phyloP scores from a whole-genome alignment of 768 basidiomycete species.

The Naganishia kalamii region DNA sequence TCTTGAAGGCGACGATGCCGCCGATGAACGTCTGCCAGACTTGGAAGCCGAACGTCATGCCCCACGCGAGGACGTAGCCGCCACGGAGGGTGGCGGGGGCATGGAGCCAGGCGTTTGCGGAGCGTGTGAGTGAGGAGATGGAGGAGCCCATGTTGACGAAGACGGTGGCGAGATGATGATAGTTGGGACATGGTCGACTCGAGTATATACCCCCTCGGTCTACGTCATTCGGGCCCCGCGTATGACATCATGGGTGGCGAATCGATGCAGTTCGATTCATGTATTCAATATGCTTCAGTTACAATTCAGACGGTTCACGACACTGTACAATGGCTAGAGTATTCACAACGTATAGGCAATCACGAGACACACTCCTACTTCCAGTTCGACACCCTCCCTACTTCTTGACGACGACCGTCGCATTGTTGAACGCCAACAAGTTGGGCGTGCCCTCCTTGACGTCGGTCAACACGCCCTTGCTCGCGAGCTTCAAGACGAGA shows the following conservation, averaged over 20 bases:
- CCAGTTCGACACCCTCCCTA: neutral
- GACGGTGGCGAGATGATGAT: neutral
- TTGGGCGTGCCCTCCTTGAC: conserved; percentile 45
- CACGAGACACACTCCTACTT: neutral
- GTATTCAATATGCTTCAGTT: neutral
- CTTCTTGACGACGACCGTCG: conserved; percentile 29
- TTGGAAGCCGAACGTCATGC: conserved; percentile 16
- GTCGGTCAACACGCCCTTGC: conserved; percentile 54
- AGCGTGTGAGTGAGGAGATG: conserved; percentile 11
- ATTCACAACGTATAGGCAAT: too few relatives aligned
- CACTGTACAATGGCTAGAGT: neutral
- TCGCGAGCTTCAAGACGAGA: conserved; percentile 62
- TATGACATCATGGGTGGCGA: neutral
- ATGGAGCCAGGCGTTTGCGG: conserved; percentile 6
- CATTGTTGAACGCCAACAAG: conserved; percentile 46
- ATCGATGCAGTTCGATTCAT: neutral
- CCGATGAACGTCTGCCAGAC: conserved; percentile 23
- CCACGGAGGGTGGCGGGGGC: conserved; percentile 16
- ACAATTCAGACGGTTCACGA: neutral
- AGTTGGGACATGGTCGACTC: neutral
- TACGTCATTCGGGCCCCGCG: neutral
- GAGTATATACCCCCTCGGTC: neutral
- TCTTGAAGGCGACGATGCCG: conserved; percentile 19
- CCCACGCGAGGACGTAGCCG: conserved; percentile 22
- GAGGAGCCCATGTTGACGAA: conserved; percentile 8